phyloP scores from a whole-genome alignment of 208 protist genomes.

The Trypanosoma platydactyli region DNA sequence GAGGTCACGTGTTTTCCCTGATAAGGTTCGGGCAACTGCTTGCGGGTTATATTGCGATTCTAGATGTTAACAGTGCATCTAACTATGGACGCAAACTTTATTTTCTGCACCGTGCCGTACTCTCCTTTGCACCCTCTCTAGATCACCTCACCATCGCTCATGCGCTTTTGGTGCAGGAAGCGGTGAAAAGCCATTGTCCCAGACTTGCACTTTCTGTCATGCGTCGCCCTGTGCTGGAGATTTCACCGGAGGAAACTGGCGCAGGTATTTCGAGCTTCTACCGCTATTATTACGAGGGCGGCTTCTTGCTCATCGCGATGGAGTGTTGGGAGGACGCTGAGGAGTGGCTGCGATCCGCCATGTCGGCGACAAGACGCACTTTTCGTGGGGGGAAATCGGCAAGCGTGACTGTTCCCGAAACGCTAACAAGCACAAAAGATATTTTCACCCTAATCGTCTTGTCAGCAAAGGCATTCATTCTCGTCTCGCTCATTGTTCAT shows the following conservation, averaged over 20 bases:
- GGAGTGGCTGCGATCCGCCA: conserved; percentile 24
- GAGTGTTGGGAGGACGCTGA: conserved; percentile 42
- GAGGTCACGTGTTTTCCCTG: conserved; percentile 32
- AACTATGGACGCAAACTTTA: conserved; percentile 23
- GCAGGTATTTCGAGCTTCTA: conserved; percentile 42
- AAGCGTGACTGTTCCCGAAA: not conserved
- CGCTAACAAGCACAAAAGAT: not conserved
- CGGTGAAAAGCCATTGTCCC: conserved; percentile 13
- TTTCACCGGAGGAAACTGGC: conserved; percentile 34
- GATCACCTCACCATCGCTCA: conserved; percentile 41
- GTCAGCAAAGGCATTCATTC: conserved; percentile 28
- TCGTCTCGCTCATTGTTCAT: conserved; percentile 25
- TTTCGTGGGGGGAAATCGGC: not conserved
- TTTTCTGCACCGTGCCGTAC: conserved; percentile 25
- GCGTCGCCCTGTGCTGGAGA: conserved; percentile 33
- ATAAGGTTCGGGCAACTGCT: conserved; percentile 45
- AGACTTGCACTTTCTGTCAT: conserved; percentile 42
- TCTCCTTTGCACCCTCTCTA: conserved; percentile 8
- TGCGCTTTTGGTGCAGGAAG: conserved; percentile 36
- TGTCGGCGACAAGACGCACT: not conserved
- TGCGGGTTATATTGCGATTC: conserved; percentile 40
- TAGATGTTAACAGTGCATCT: not conserved
- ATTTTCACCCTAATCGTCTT: conserved; percentile 9
- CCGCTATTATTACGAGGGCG: conserved; percentile 49
- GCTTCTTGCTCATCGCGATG: conserved; percentile 33